Evolutionary conservation across 768 basidiomycete genomes (phyloP).

Genomic region (Tephrocybe rancida): DNA sequence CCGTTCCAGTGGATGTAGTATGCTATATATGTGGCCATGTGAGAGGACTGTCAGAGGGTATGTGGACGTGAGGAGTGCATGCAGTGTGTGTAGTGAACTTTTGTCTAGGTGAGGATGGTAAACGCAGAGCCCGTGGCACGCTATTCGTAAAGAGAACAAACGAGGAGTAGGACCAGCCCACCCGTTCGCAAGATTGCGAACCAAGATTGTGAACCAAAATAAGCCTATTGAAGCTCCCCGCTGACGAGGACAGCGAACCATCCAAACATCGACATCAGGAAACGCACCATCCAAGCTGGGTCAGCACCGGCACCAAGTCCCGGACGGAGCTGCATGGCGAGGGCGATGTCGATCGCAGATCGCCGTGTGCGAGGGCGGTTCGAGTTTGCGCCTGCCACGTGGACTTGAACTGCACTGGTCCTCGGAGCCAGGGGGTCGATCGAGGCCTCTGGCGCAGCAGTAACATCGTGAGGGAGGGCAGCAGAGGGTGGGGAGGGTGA

Average conservation of each 20-base stretch:
- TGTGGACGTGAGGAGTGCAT: neutral
- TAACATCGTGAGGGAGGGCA: neutral
- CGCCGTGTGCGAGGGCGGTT: constrained; percentile 25
- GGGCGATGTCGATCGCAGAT: constrained; percentile 64
- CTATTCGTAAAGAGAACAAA: too few species aligned
- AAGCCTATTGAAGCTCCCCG: constrained; percentile 8
- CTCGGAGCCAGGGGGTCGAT: neutral
- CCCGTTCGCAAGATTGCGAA: too few species aligned
- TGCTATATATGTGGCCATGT: neutral
- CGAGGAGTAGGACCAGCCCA: neutral
- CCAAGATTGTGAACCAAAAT: neutral
- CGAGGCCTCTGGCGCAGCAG: neutral
- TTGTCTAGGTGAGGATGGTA: neutral
- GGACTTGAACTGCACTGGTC: neutral
- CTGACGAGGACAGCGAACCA: constrained; percentile 67
- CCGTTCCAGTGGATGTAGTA: neutral
- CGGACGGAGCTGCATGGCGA: constrained; percentile 78
- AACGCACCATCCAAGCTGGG: constrained; percentile 78
- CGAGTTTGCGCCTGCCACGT: neutral
- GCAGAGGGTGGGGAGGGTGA: neutral
- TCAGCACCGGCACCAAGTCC: constrained; percentile 73
- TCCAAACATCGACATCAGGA: constrained; percentile 78
- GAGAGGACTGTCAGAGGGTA: neutral
- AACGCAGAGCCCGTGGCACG: neutral
- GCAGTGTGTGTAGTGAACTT: too few species aligned